phyloP scores from a whole-genome alignment of 176 grass and related monocot genomes.

The Urochloa ruziziensis region DNA sequence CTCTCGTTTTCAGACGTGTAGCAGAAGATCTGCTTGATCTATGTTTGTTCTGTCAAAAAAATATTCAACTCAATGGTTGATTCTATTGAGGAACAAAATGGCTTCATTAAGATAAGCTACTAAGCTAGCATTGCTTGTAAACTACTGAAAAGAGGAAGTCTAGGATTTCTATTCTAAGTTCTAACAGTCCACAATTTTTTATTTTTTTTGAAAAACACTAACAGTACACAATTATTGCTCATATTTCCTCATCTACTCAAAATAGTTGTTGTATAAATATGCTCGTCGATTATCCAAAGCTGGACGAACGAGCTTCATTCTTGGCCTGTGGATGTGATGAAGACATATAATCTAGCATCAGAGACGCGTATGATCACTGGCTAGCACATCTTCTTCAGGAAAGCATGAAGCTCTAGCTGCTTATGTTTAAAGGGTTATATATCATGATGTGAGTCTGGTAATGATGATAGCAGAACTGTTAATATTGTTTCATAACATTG shows the following conservation, averaged over 20 bases:
- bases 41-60: neutral
- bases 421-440: neutral
- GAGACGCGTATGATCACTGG: neutral
- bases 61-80: neutral
- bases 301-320: neutral
- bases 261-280: neutral
- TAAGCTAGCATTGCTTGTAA: slow-evolving; percentile 4
- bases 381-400: neutral
- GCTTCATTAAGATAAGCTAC: neutral
- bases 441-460: neutral
- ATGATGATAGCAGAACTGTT: neutral
- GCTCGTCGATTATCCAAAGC: neutral
- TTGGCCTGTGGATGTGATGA: neutral
- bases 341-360: neutral
- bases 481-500: neutral
- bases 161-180: neutral
- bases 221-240: neutral
- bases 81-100: neutral
- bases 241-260: neutral
- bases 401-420: neutral
- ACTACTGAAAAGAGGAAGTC: neutral
- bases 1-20: neutral
- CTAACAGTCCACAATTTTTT: no score
- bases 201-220: no score
- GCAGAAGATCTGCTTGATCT: neutral